Evolutionary conservation across 768 basidiomycete genomes (phyloP).

Genomic region (Fomitopsis pulvina): DNA sequence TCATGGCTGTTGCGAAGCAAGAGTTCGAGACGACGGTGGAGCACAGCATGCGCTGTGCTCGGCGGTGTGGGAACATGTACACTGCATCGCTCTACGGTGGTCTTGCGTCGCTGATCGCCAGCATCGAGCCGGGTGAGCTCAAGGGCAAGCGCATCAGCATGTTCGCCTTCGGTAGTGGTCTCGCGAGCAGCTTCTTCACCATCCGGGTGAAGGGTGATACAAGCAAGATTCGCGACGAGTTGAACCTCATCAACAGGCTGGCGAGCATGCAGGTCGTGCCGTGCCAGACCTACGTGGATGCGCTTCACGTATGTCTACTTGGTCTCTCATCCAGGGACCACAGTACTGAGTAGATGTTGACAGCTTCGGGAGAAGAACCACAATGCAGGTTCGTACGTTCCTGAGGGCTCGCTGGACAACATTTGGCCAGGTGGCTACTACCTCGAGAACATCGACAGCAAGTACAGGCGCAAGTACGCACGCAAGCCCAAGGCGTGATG

Average conservation of each 20-base stretch:
- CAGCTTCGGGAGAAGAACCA: conserved; percentile 97
- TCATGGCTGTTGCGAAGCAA: conserved; percentile 72
- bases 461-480: conserved; percentile 87
- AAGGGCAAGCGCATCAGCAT: conserved; percentile 82
- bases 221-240: conserved; percentile 67
- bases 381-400: conserved; percentile 80
- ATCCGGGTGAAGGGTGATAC: conserved; percentile 86
- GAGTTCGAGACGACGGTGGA: conserved; percentile 71
- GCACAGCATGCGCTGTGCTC: conserved; percentile 81
- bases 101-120: conserved; percentile 78
- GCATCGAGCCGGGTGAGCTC: conserved; percentile 62
- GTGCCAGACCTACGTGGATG: conserved; percentile 87
- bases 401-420: conserved; percentile 82
- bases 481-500: conserved; percentile 29
- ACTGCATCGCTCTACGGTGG: conserved; percentile 94
- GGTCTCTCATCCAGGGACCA: not conserved
- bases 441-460: conserved; percentile 83
- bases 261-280: conserved; percentile 85
- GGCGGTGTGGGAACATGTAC: conserved; percentile 97
- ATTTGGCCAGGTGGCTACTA: conserved; percentile 95
- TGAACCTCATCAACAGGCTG: conserved; percentile 75
- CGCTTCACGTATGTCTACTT: conserved; percentile 51
- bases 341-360: conserved; percentile 6
- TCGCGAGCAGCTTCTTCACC: conserved; percentile 92
- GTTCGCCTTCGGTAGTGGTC: conserved; percentile 96